Evolutionary conservation across 2,329 filamentous ascomycete genomes (phyloP).

Genomic region (Aspergillus floridensis): DNA sequence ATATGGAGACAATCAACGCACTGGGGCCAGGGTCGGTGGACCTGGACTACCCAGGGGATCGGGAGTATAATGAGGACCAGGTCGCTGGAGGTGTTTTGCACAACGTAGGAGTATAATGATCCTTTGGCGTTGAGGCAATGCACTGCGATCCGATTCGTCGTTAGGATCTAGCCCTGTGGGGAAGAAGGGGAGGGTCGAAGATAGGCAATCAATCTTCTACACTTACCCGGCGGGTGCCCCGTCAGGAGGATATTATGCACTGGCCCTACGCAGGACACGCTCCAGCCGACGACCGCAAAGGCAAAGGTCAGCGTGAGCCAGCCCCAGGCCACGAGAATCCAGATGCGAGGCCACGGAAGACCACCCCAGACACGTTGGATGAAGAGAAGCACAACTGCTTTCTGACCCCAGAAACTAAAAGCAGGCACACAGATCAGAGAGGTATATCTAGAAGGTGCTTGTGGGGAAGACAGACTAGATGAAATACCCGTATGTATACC

Average conservation of each 20-base stretch:
- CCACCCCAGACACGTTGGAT: conserved; percentile 9
- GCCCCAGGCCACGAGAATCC: conserved; percentile 10
- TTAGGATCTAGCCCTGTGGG: neutral
- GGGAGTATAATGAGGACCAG: conserved; percentile 12
- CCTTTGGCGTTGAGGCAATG: conserved; percentile 1
- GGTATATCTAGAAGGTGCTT: too few species aligned
- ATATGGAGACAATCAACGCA: neutral
- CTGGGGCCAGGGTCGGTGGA: conserved; percentile 6
- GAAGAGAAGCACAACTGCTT: conserved; percentile 10
- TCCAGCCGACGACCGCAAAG: neutral
- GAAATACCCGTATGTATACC: too few species aligned
- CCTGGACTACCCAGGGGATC: conserved; percentile 11
- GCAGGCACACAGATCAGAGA: neutral
- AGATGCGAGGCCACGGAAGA: conserved; percentile 11
- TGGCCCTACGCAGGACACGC: neutral
- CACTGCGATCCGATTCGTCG: neutral
- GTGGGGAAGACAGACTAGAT: too few species aligned
- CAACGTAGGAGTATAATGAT: neutral
- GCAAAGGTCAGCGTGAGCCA: conserved; percentile 1
- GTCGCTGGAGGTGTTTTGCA: conserved; percentile 9
- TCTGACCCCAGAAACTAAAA: conserved; percentile 13
- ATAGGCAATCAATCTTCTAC: too few species aligned
- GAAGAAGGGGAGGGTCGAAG: too few species aligned
- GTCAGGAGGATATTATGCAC: neutral
- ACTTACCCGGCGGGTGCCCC: neutral